phyloP scores from a whole-genome alignment of 2,329 filamentous ascomycete genomes.

The Pezicula radicicola region DNA sequence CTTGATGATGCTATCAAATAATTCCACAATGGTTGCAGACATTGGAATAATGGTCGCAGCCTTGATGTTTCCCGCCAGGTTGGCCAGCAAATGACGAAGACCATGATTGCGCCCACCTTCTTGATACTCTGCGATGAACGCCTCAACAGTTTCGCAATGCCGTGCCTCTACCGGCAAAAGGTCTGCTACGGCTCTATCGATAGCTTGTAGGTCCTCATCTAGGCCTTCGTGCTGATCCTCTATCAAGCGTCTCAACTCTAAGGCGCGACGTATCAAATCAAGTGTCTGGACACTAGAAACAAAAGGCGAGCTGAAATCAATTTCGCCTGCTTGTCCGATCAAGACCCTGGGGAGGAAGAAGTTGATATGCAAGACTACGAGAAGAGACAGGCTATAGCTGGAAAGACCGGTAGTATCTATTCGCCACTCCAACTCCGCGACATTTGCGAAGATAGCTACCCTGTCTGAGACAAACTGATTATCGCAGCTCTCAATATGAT shows the following conservation, averaged over 20 bases:
- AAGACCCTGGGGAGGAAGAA: background rate
- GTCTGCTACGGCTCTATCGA: background rate
- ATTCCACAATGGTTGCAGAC: background rate
- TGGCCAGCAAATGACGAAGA: background rate
- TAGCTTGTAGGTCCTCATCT: background rate
- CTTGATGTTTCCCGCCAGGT: background rate
- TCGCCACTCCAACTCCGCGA: background rate
- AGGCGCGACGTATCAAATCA: background rate
- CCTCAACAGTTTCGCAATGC: background rate
- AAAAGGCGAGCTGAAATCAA: background rate
- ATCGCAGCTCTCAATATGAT: background rate
- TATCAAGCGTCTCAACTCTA: background rate
- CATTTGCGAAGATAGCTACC: background rate
- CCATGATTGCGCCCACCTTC: background rate
- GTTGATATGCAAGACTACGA: background rate
- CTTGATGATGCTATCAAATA: background rate
- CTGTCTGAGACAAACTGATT: background rate
- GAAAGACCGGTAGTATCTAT: background rate
- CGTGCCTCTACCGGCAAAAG: background rate
- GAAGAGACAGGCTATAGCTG: background rate
- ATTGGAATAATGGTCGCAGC: background rate
- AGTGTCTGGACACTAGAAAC: background rate
- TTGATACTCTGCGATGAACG: background rate
- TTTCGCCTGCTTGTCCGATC: background rate
- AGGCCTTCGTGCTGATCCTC: background rate